phyloP scores from a whole-genome alignment of 345 rosid species.

The Microthlaspi erraticum region DNA sequence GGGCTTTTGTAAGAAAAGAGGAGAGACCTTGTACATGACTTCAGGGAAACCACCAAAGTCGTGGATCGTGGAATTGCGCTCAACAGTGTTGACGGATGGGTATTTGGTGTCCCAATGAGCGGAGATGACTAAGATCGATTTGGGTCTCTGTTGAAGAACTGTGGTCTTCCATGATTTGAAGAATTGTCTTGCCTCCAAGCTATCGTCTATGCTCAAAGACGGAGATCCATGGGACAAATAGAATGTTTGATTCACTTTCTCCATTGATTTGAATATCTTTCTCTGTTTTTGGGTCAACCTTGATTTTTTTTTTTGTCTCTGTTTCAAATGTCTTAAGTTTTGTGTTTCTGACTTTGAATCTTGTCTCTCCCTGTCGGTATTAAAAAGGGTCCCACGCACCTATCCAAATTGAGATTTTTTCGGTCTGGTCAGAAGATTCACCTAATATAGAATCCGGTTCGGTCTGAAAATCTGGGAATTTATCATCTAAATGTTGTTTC shows the following conservation, averaged over 20 bases:
- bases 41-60: slow-evolving; percentile 87
- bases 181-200: slow-evolving; percentile 70
- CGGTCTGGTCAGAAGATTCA: background rate
- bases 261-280: slow-evolving; percentile 27
- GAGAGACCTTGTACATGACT: slow-evolving; percentile 67
- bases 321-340: background rate
- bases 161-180: slow-evolving; percentile 63
- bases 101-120: slow-evolving; percentile 86
- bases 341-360: background rate
- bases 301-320: background rate
- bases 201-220: slow-evolving; percentile 73
- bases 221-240: slow-evolving; percentile 89
- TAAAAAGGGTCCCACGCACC: slow-evolving; percentile 7
- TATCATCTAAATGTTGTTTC: background rate
- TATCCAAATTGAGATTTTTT: too few species aligned
- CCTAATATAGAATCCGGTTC: too few species aligned
- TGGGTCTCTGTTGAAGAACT: slow-evolving; percentile 54
- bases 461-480: too few species aligned
- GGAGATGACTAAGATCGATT: slow-evolving; percentile 73
- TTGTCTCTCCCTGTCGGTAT: background rate
- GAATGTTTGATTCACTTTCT: slow-evolving; percentile 55
- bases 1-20: slow-evolving; percentile 3
- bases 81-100: slow-evolving; percentile 71
- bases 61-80: slow-evolving; percentile 64
- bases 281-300: background rate